phyloP scores from a whole-genome alignment of 2,329 filamentous ascomycete species.

The Pestalotiopsis sp. region DNA sequence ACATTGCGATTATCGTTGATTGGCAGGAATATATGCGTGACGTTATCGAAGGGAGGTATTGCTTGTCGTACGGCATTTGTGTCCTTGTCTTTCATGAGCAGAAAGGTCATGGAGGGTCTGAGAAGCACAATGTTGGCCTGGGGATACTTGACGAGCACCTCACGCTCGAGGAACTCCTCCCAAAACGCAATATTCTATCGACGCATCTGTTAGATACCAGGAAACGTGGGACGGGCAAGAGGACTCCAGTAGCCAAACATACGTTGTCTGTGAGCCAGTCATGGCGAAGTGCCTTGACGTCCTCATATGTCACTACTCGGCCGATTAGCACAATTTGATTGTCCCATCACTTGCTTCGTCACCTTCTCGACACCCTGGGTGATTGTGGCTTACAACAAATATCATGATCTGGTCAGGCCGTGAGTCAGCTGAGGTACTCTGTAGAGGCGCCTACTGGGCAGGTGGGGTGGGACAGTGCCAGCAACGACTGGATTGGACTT shows the following conservation, averaged over 20 bases:
- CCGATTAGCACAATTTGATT: not conserved
- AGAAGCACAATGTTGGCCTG: slow-evolving; percentile 88
- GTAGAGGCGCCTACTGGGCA: not conserved
- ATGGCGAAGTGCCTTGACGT: slow-evolving; percentile 83
- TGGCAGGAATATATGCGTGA: slow-evolving; percentile 93
- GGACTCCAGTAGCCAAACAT: slow-evolving; percentile 34
- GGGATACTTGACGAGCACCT: slow-evolving; percentile 79
- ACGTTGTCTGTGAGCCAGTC: slow-evolving; percentile 99
- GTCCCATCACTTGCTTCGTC: not conserved
- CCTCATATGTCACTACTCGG: slow-evolving; percentile 80
- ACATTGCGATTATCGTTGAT: slow-evolving; percentile 87
- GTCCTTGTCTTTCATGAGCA: slow-evolving; percentile 76
- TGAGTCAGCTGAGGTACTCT: slow-evolving; percentile 7
- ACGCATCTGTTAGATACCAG: not conserved
- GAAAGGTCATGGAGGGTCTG: slow-evolving; percentile 88
- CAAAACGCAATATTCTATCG: slow-evolving; percentile 89
- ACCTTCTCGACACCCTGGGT: not conserved
- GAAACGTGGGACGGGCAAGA: not conserved
- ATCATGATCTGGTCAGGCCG: slow-evolving; percentile 34
- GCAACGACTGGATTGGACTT: slow-evolving; percentile 27
- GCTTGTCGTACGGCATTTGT: slow-evolving; percentile 62
- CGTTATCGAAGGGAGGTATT: slow-evolving; percentile 77
- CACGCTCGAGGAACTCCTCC: slow-evolving; percentile 95
- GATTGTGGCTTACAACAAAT: slow-evolving; percentile 33
- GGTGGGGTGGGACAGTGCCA: not conserved